These are phyloP conservation scores for Rhizophagus prolifer DNA, from an alignment of 192 early-diverging fungal genomes.

Conservation along the genomic window DNA sequence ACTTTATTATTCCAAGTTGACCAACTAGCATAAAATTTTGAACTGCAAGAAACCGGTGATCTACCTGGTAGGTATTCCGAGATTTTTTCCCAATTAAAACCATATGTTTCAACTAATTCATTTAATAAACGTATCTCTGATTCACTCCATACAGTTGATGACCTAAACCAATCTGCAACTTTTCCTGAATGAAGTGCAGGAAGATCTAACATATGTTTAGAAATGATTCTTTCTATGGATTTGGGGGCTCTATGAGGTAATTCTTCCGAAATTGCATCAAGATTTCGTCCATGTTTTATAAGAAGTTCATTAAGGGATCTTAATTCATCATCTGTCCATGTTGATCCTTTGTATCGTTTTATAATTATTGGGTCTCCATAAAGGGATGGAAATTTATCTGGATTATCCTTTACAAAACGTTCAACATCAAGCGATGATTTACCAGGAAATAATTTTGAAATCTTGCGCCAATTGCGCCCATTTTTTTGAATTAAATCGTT, in stretches of 20 bases:
- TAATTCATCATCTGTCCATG: constrained; percentile 13
- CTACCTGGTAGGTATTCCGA: background rate
- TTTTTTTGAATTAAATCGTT: background rate
- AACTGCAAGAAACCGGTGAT: background rate
- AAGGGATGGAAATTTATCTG: constrained; percentile 10
- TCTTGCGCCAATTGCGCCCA: constrained; percentile 2
- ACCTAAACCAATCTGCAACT: background rate
- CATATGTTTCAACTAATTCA: background rate
- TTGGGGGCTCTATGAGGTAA: background rate
- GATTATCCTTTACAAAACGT: background rate
- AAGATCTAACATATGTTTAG: background rate
- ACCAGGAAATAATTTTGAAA: background rate
- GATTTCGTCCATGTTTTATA: constrained; percentile 11
- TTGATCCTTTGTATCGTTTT: background rate
- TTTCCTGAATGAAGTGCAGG: background rate
- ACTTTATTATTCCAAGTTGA: background rate
- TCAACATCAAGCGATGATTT: background rate
- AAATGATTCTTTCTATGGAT: background rate
- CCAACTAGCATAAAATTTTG: constrained; percentile 14
- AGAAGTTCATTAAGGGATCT: constrained; percentile 7
- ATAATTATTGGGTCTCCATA: background rate
- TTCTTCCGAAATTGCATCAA: background rate
- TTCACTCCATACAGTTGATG: constrained; percentile 1
- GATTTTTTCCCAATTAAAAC: background rate
- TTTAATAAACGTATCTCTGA: constrained; percentile 1